phyloP scores from a whole-genome alignment of 1,139 yeast genomes.

The Debaryomyces singareniensis region DNA sequence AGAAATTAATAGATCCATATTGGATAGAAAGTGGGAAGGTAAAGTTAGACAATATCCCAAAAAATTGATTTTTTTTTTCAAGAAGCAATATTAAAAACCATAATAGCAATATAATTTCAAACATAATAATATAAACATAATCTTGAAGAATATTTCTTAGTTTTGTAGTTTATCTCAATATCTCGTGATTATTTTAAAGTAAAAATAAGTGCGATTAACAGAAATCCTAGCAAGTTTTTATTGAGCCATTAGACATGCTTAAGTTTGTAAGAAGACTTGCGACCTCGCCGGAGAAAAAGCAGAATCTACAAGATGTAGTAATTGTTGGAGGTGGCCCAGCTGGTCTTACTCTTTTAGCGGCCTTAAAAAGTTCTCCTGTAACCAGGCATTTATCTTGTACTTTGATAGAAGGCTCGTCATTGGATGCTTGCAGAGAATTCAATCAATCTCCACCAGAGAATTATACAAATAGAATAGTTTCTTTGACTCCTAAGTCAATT shows the following conservation, averaged over 20 bases:
- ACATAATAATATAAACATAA: too few species aligned
- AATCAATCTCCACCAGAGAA: slow-evolving; percentile 47
- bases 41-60: slow-evolving; percentile 55
- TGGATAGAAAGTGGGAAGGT: slow-evolving; percentile 75
- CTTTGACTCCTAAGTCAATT: slow-evolving; percentile 77
- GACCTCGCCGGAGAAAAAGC: slow-evolving; percentile 4
- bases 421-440: slow-evolving; percentile 50
- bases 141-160: too few species aligned
- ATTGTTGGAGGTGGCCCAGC: slow-evolving; percentile 99
- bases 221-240: too few species aligned
- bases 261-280: slow-evolving; percentile 5
- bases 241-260: too few species aligned
- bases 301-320: slow-evolving; percentile 55
- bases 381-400: slow-evolving; percentile 58
- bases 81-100: too few species aligned
- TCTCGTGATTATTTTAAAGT: too few species aligned
- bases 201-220: too few species aligned
- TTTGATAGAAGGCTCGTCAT: slow-evolving; percentile 65
- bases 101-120: too few species aligned
- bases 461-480: slow-evolving; percentile 77
- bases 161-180: too few species aligned
- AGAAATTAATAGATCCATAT: slow-evolving; percentile 69
- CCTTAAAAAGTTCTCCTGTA: slow-evolving; percentile 59
- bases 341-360: slow-evolving; percentile 81
- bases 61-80: slow-evolving; percentile 17